Percentiles rank a stretch among this genome's conserved stretches.
Conservation (phyloP, 2,329 filamentous ascomycete genomes). For the Zalaria sp. region DNA sequence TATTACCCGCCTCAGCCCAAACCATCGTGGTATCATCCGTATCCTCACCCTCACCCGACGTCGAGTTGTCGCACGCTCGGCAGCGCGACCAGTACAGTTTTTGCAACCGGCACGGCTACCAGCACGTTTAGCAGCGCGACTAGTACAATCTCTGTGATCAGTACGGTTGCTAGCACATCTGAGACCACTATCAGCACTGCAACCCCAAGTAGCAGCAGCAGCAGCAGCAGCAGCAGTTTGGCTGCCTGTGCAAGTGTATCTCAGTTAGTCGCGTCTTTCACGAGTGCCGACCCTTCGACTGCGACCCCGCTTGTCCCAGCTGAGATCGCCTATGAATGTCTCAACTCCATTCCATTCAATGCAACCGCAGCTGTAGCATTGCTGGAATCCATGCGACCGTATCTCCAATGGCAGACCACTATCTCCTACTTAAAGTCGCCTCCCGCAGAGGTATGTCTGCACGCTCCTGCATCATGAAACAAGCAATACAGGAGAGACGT, state of each 20-base stretch:
- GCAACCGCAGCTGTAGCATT: slow-evolving; percentile 23
- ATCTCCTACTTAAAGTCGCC: slow-evolving; percentile 30
- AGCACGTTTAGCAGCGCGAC: not conserved
- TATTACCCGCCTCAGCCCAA: not conserved
- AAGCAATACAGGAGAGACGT: not conserved
- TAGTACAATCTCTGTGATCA: not conserved
- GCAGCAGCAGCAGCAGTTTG: too few relatives aligned
- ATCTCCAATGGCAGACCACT: slow-evolving; percentile 32
- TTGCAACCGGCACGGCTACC: too few relatives aligned
- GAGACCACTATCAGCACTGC: not conserved
- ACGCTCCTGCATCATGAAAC: not conserved
- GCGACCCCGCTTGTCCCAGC: slow-evolving; percentile 27
- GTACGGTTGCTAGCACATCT: not conserved
- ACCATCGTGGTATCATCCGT: not conserved
- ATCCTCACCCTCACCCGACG: not conserved
- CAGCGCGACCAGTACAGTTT: not conserved
- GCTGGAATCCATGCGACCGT: slow-evolving; percentile 29
- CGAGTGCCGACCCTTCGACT: slow-evolving; percentile 10
- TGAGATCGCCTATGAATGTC: slow-evolving; percentile 30
- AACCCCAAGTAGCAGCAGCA: not conserved
- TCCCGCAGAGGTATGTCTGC: slow-evolving; percentile 18
- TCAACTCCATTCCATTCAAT: slow-evolving; percentile 31
- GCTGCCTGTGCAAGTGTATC: slow-evolving; percentile 14
- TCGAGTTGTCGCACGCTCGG: not conserved
- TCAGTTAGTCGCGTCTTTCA: slow-evolving; percentile 11